phyloP scores from a whole-genome alignment of 1,284 basidiomycete species.

The Takashimella tepidaria region DNA sequence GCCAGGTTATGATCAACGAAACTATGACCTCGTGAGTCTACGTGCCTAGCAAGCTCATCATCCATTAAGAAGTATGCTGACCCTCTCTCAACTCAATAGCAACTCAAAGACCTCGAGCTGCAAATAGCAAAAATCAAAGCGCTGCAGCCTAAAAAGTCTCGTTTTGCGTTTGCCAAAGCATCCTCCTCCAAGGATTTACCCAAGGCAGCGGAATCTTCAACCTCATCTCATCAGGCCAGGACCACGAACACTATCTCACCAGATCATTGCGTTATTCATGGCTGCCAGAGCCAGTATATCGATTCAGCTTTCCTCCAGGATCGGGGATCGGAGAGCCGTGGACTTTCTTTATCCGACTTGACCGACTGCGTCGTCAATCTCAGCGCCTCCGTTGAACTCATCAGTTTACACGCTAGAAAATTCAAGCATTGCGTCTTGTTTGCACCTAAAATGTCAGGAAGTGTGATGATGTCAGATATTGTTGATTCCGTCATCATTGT shows the following conservation, averaged over 20 bases:
- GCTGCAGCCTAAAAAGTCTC: conserved; percentile 22
- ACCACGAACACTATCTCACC: conserved; percentile 51
- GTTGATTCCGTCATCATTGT: conserved; percentile 59
- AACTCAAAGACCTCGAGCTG: conserved; percentile 58
- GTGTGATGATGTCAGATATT: conserved; percentile 63
- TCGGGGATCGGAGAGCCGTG: conserved; percentile 13
- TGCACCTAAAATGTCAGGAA: conserved; percentile 61
- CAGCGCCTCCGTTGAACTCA: conserved; percentile 34
- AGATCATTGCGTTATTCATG: conserved; percentile 9
- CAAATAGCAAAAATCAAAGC: conserved; percentile 54
- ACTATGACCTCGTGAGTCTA: conserved; percentile 59
- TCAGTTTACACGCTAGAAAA: conserved; percentile 58
- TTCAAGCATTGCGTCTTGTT: conserved; percentile 58
- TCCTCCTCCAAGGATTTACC: conserved; percentile 45
- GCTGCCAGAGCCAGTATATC: conserved; percentile 1
- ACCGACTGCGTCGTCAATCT: conserved; percentile 63
- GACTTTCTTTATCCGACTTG: conserved; percentile 26
- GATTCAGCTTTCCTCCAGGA: not conserved
- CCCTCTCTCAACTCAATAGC: conserved; percentile 46
- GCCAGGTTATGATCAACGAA: conserved; percentile 67
- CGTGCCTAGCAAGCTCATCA: not conserved
- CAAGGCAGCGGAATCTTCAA: conserved; percentile 9
- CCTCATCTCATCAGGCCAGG: conserved; percentile 12
- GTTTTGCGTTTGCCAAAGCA: conserved; percentile 29
- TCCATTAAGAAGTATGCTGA: not conserved